Base-by-base conservation (phyloP, 108 stramenopile genomes). In the Cyclotella kingstonii region DNA sequence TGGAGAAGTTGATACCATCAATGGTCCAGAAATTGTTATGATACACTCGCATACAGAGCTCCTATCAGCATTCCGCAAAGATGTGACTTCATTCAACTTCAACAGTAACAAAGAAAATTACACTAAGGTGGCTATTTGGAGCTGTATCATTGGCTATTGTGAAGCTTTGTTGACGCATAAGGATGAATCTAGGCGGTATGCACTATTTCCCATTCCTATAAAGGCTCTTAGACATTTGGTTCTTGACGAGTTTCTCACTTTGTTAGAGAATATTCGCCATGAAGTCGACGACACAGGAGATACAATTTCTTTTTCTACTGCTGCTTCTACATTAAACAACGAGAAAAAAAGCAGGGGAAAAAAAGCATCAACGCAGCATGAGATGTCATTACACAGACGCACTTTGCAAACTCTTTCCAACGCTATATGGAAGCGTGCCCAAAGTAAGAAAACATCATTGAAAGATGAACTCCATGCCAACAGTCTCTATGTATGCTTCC, bases 381-480 rank as follows among this genome's bases (percentile, higher is more conserved):
- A 2, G 4, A 2, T n/a, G 28, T 46, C 43, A 19, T 3, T 31
- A 1, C 83, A 85, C 59, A 66, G 81, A 34, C 45, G 62, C 11
- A 66, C 59, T 10, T 79, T 80, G 0, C 71, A 64, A 67, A 25
- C 73, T 18, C 33, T 85, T 2, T 55, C 84, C 31, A 78, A 85
- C 44, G 48, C 55, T 5, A 70, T 85, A 25, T 85, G 84, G 84
- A 58, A 65, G 34, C 46, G 59, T 25, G 76, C 77, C 0, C 71
- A 58, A 18, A 55, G 54, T 38, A 82, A 77, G 39, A 59, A 48
- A 8, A 36, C 44, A 18, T 63, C 73, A 5, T 66, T 62, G 29
- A 50, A 65, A 65, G 84, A 85, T 63, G 81, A 85, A 60, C 45
- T 70, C 1, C 84, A 85, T 63, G 81, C 84, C 63, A 85, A 85